These are phyloP conservation scores for Kalmusia sp. DNA, from an alignment of 2,329 filamentous ascomycete species.

Conservation along the genomic window DNA sequence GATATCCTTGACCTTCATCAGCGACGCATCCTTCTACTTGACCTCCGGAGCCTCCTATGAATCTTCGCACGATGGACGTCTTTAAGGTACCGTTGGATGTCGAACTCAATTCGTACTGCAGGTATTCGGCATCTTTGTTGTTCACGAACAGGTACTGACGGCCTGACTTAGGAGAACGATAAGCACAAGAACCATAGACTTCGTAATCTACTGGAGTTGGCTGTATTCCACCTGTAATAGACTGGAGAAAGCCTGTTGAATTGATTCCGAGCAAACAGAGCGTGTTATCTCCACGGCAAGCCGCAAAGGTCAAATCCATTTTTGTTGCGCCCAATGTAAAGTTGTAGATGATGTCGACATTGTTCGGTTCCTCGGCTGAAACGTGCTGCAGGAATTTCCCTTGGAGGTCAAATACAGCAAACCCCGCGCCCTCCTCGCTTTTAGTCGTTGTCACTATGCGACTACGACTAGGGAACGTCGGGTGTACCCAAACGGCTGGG, in stretches of 20 bases:
- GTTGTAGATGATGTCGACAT: slow-evolving; percentile 62
- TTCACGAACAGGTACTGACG: slow-evolving; percentile 64
- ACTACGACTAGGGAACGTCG: slow-evolving; percentile 48
- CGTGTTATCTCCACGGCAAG: slow-evolving; percentile 60
- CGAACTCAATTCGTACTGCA: slow-evolving; percentile 59
- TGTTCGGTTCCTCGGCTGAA: slow-evolving; percentile 58
- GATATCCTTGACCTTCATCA: slow-evolving; percentile 59
- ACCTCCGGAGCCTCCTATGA: slow-evolving; percentile 58
- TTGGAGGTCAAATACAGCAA: slow-evolving; percentile 58
- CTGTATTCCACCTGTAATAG: slow-evolving; percentile 57
- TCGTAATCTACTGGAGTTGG: slow-evolving; percentile 54
- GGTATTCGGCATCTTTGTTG: slow-evolving; percentile 60
- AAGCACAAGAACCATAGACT: slow-evolving; percentile 61
- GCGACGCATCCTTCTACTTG: slow-evolving; percentile 63
- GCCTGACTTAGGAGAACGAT: slow-evolving; percentile 55
- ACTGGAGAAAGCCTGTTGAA: slow-evolving; percentile 52
- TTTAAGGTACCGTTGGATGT: slow-evolving; percentile 51
- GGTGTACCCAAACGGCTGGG: slow-evolving; percentile 41
- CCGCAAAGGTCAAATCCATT: slow-evolving; percentile 59
- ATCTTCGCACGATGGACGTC: slow-evolving; percentile 59
- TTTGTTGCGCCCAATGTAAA: slow-evolving; percentile 54
- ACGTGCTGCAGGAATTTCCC: slow-evolving; percentile 58
- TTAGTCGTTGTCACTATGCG: slow-evolving; percentile 62
- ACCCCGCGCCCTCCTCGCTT: slow-evolving; percentile 56
- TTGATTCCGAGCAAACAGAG: slow-evolving; percentile 61